Evolutionary conservation across 495 filamentous ascomycete species (phyloP).

Genomic region (Podospora appendiculata): DNA sequence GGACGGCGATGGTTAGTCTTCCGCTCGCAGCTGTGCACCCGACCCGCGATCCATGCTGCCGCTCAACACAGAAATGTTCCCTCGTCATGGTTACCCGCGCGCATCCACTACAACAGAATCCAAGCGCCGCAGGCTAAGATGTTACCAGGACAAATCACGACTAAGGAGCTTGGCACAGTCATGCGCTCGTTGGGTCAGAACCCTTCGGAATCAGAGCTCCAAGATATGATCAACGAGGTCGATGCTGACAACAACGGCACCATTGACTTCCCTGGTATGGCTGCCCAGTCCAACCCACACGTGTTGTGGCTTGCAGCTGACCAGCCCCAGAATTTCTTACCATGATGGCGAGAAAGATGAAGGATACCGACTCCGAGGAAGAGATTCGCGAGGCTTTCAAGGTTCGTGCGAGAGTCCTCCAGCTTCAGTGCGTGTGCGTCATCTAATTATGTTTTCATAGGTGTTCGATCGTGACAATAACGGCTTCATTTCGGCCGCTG

Average conservation of each 20-base stretch:
- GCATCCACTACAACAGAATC: no score
- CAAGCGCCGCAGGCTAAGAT: constrained; percentile 10
- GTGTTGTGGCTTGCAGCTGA: constrained; percentile 18
- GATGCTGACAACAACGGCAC: constrained; percentile 99
- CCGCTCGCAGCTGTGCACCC: neutral
- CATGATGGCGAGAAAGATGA: constrained; percentile 99
- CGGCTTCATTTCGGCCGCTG: constrained; percentile 96
- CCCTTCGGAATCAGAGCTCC: constrained; percentile 95
- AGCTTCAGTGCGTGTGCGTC: neutral
- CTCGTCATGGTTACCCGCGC: no score
- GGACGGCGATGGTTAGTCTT: constrained; percentile 95
- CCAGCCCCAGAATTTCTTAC: constrained; percentile 78
- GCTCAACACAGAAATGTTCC: neutral
- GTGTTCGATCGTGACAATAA: constrained; percentile 99
- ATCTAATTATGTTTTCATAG: constrained; percentile 36
- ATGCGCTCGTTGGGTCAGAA: constrained; percentile 99
- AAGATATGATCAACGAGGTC: constrained; percentile 99
- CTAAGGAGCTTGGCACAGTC: constrained; percentile 97
- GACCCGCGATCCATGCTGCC: neutral
- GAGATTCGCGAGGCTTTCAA: constrained; percentile 84
- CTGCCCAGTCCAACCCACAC: neutral
- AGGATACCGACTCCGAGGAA: constrained; percentile 99
- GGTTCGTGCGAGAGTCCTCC: constrained; percentile 13
- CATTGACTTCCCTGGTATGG: constrained; percentile 93
- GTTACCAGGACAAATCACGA: constrained; percentile 88